phyloP scores from a whole-genome alignment of 345 rosid genomes.

The Populus davidiana region DNA sequence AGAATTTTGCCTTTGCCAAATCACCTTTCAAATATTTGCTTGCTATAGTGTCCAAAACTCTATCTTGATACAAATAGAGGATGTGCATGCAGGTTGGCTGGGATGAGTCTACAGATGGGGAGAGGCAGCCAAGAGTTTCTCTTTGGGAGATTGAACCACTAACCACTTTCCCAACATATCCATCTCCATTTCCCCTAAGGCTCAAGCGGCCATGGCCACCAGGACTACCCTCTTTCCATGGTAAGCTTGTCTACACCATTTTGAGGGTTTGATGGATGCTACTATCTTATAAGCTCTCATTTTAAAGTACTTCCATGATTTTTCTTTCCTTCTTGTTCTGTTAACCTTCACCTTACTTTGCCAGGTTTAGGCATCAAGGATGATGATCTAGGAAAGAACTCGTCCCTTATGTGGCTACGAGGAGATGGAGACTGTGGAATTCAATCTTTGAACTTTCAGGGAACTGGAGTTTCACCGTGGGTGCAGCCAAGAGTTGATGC shows the following conservation, averaged over 20 bases:
- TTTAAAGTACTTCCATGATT: background rate
- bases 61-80: background rate
- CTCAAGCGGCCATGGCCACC: constrained; percentile 98
- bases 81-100: constrained; percentile 79
- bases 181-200: constrained; percentile 86
- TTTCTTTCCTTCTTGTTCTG: background rate
- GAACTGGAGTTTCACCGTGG: constrained; percentile 86
- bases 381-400: constrained; percentile 67
- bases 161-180: constrained; percentile 96
- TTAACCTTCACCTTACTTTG: background rate
- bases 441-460: constrained; percentile 63
- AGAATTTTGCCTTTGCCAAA: background rate
- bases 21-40: background rate
- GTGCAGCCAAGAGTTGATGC: constrained; percentile 82
- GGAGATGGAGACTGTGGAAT: constrained; percentile 71
- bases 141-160: constrained; percentile 98
- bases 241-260: constrained; percentile 33
- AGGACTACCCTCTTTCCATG: constrained; percentile 75
- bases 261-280: background rate
- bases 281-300: background rate
- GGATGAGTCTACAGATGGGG: constrained; percentile 99
- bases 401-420: constrained; percentile 76
- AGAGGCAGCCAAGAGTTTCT: constrained; percentile 96
- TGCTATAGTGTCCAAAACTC: background rate
- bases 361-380: constrained; percentile 58